Conservation (phyloP, 2,329 filamentous ascomycete species). For the Trichoderma citrinoviride region DNA sequence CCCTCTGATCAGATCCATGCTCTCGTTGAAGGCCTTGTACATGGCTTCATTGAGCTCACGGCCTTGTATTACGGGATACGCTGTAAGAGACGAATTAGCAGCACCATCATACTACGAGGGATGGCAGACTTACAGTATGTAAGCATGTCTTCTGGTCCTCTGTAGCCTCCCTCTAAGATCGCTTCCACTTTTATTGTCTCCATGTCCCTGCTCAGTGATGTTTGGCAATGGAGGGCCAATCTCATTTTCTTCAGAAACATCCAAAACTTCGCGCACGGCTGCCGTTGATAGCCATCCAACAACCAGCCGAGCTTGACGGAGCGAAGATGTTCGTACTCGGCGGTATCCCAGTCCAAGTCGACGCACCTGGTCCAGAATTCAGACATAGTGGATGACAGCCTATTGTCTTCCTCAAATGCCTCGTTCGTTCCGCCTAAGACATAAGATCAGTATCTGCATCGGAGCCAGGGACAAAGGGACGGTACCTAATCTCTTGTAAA, state of each 20-base stretch:
- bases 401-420: not conserved
- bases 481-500: not conserved
- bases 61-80: not conserved
- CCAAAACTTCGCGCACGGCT: not conserved
- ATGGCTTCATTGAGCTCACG: not conserved
- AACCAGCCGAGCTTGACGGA: not conserved
- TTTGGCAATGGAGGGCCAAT: not conserved
- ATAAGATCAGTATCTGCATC: not conserved
- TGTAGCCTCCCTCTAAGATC: not conserved
- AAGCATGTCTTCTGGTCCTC: not conserved
- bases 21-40: constrained; percentile 2
- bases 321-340: not conserved
- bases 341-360: not conserved
- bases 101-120: not conserved
- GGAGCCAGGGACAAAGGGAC: not conserved
- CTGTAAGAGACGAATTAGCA: not conserved
- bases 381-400: not conserved
- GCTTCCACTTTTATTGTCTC: not conserved
- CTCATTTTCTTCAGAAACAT: constrained; percentile 2
- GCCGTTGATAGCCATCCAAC: not conserved
- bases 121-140: not conserved
- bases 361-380: not conserved
- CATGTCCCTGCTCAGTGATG: not conserved
- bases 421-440: not conserved
- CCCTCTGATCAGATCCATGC: not conserved